Base-by-base conservation (phyloP, 164 flowering plant genomes). In the Nelumbo lutea region DNA sequence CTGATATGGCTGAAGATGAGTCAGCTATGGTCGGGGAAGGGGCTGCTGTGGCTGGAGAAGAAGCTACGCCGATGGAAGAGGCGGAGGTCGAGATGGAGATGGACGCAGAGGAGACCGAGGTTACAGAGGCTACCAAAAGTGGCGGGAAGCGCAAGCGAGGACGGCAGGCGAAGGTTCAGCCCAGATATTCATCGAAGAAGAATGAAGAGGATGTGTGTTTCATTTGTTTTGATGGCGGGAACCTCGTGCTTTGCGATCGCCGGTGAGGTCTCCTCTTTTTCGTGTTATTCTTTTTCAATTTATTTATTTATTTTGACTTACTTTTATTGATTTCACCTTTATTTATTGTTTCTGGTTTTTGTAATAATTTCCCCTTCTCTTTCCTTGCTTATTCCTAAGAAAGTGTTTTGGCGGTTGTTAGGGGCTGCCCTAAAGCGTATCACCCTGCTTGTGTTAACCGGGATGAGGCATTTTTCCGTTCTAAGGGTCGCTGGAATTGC, bases 391-490 rank as follows among this genome's bases (percentile, higher is more conserved):
- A 4, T 40, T 74, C 47, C 55, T 61, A 27, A 27, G 27, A 27
- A 27, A 27, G 27, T 27, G 27, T 53, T 59, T 64, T 59, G 59
- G 56, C 14, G 27, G 67, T 72, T 73, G 64, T 14, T 72, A 95
- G 98, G 85, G 91, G 91, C 55, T 95, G 99, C 74, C 91, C 98
- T 3, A 95, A 95, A 83, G 99, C 96, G 0, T 95, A 95, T 62
- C 99, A 95, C 73, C 91, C 97, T 74, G 65, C 88, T 39, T 95
- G 99, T 79, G 88, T 92, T 63, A 86, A 88, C 71, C 88, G 90
- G 1, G 97, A 95, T 67, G 96, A 89, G 74, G 92, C 91, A 5
- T 92, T 95, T 79, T 92, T 95, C 81, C 83, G 74, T 66, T 63
- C 93, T 3, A 92, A 87, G 84, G 96, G 98, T 67, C 83, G 84